Conservation (phyloP, 1,139 yeast genomes). For the Suhomyces bribrorum region DNA sequence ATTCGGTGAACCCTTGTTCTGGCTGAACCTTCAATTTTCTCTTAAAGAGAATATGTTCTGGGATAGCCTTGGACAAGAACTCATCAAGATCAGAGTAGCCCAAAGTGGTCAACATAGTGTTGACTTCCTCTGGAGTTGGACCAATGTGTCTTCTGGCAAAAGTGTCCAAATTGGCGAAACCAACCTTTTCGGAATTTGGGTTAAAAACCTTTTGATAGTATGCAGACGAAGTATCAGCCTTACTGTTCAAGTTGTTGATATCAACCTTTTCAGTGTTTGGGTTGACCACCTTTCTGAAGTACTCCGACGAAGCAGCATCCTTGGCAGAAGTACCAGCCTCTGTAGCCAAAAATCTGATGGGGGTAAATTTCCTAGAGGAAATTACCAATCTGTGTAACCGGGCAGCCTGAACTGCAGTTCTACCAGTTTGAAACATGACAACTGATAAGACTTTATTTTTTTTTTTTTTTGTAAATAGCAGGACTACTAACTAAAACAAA, state of each 20-base stretch:
- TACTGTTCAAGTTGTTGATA: slow-evolving; percentile 55
- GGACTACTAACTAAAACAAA: neutral
- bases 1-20: slow-evolving; percentile 73
- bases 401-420: slow-evolving; percentile 12
- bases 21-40: slow-evolving; percentile 68
- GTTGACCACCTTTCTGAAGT: slow-evolving; percentile 41
- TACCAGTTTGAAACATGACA: slow-evolving; percentile 12
- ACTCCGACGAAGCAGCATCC: slow-evolving; percentile 51
- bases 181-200: slow-evolving; percentile 31
- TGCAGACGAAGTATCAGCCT: slow-evolving; percentile 50
- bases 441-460: neutral
- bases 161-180: slow-evolving; percentile 61
- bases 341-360: slow-evolving; percentile 9
- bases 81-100: slow-evolving; percentile 69
- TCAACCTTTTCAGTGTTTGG: slow-evolving; percentile 32
- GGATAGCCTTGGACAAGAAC: slow-evolving; percentile 74
- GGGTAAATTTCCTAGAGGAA: neutral
- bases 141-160: slow-evolving; percentile 92
- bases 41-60: slow-evolving; percentile 68
- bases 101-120: slow-evolving; percentile 62
- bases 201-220: slow-evolving; percentile 43
- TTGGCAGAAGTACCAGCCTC: slow-evolving; percentile 5
- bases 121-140: slow-evolving; percentile 65
- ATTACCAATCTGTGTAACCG: slow-evolving; percentile 9
- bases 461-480: neutral